A percentile compares a stretch with the other conserved stretches of the same genome.
Evolutionary conservation across 371 early-diverging fungal species (phyloP).

Genomic region (Rhizomucor miehei): DNA sequence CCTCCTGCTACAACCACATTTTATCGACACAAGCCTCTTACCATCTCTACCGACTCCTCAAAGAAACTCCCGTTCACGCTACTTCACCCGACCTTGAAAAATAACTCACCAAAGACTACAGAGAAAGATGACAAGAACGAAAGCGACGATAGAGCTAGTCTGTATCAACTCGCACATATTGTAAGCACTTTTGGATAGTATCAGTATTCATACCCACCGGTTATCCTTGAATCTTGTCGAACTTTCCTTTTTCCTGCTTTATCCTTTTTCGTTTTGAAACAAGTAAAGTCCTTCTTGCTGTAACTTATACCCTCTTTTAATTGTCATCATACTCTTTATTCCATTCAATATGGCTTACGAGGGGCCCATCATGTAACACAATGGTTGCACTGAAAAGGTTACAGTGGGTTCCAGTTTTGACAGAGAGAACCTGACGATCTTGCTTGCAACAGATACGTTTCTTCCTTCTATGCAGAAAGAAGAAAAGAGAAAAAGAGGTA

Average conservation of each 20-base stretch:
- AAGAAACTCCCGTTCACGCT: conserved; percentile 1
- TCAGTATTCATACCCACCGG: not conserved
- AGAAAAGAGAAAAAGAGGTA: no score
- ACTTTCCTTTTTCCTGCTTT: not conserved
- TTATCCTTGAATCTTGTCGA: not conserved
- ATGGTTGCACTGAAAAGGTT: no score
- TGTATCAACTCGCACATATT: conserved; percentile 18
- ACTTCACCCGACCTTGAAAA: conserved; percentile 4
- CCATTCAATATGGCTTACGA: not conserved
- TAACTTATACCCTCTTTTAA: not conserved
- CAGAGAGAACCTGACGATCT: no score
- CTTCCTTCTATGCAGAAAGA: no score
- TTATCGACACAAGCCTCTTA: conserved; percentile 19
- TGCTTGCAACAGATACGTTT: no score
- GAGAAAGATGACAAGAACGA: not conserved
- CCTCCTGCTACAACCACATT: conserved; percentile 3
- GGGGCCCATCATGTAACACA: no score
- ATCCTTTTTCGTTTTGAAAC: not conserved
- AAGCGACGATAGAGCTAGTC: not conserved
- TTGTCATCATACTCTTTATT: not conserved
- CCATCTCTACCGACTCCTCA: conserved; percentile 3
- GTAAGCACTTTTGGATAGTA: conserved; percentile 23
- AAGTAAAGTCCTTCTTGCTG: not conserved
- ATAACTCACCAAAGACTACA: not conserved
- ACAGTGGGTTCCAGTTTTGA: no score